Conservation (phyloP, 805 yeast genomes). For the Ascoidea rubescens region DNA sequence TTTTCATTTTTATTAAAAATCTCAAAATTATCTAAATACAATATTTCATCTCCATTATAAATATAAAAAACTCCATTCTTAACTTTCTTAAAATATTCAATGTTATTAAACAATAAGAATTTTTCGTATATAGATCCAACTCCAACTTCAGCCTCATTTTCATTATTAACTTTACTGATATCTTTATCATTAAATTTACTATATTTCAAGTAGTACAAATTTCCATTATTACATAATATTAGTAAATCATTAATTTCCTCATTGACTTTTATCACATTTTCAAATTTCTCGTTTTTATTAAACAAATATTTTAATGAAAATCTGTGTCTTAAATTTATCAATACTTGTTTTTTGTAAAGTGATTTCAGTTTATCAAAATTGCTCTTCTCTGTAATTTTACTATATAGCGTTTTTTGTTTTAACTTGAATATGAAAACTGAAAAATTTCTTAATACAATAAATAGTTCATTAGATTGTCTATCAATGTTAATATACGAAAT, state of each 20-base stretch:
- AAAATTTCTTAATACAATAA: conserved; percentile 11
- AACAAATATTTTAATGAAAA: conserved; percentile 11
- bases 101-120: conserved; percentile 7
- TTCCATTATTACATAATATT: conserved; percentile 13
- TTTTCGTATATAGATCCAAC: conserved; percentile 3
- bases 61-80: conserved; percentile 18
- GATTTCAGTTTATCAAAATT: neutral
- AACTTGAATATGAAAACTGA: conserved; percentile 15
- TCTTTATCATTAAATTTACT: conserved; percentile 1
- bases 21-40: conserved; percentile 8
- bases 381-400: conserved; percentile 12
- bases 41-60: conserved; percentile 24
- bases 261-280: conserved; percentile 4
- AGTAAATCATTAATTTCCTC: conserved; percentile 12
- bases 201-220: conserved; percentile 12
- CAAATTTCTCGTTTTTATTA: conserved; percentile 8
- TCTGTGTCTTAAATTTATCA: conserved; percentile 5
- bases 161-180: conserved; percentile 5
- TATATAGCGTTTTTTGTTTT: conserved; percentile 7
- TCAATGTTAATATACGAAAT: conserved; percentile 12
- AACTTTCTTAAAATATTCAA: conserved; percentile 14
- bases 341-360: conserved; percentile 7
- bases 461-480: conserved; percentile 11
- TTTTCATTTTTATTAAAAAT: neutral
- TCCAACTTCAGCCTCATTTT: neutral